These are phyloP conservation scores for Oxytropis ochrocephala DNA, from an alignment of 306 rosid genomes.

Conservation along the genomic window DNA sequence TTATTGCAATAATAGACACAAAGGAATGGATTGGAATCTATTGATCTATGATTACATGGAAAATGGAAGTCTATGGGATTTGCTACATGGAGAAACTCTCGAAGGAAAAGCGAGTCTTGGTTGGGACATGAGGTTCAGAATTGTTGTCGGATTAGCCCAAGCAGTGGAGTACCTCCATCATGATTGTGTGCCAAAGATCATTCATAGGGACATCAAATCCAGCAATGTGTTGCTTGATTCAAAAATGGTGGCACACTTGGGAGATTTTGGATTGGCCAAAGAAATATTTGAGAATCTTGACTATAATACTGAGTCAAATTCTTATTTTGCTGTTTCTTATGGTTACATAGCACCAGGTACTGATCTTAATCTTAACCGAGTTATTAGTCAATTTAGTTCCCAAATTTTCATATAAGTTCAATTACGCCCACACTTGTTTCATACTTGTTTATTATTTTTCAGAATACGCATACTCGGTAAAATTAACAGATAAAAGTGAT, in stretches of 20 bases:
- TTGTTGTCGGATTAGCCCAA: slow-evolving; percentile 66
- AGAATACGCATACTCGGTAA: slow-evolving; percentile 79
- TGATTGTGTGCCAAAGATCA: slow-evolving; percentile 73
- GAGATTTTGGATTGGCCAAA: slow-evolving; percentile 88
- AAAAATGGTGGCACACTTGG: slow-evolving; percentile 79
- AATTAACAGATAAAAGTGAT: slow-evolving; percentile 82
- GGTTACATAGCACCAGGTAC: slow-evolving; percentile 97
- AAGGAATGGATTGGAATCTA: slow-evolving; percentile 45
- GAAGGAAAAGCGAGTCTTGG: slow-evolving; percentile 41
- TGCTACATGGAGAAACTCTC: slow-evolving; percentile 53
- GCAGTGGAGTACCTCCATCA: slow-evolving; percentile 83
- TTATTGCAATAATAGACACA: slow-evolving; percentile 55
- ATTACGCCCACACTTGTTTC: not conserved
- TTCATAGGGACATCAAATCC: slow-evolving; percentile 24
- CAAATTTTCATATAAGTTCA: not conserved
- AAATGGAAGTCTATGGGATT: slow-evolving; percentile 86
- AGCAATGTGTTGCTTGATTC: slow-evolving; percentile 77
- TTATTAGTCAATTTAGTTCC: too few species aligned
- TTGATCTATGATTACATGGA: slow-evolving; percentile 76
- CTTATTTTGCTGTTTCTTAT: slow-evolving; percentile 68
- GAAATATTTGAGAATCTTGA: slow-evolving; percentile 47
- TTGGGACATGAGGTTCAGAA: slow-evolving; percentile 69
- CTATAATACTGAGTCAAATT: slow-evolving; percentile 53
- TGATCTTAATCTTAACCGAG: not conserved
- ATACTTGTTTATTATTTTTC: slow-evolving; percentile 2